Conservation (phyloP, 2,329 filamentous ascomycete genomes). For the Apiospora malaysiana region DNA sequence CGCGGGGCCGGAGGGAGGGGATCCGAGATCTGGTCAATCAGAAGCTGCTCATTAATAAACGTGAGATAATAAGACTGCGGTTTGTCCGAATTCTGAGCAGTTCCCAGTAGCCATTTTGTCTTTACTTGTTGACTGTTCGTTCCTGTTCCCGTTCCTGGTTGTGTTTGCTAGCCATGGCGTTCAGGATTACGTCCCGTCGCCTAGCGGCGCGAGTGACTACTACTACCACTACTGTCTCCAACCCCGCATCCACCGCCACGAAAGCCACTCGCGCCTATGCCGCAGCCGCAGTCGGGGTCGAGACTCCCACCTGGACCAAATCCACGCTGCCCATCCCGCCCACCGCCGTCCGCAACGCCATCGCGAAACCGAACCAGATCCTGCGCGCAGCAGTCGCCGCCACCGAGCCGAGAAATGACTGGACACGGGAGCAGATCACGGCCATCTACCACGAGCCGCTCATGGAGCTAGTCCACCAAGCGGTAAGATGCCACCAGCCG, state of each 20-base stretch:
- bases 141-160: background rate
- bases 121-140: background rate
- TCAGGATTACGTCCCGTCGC: background rate
- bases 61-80: background rate
- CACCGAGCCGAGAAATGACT: constrained; percentile 69
- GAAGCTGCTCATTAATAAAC: background rate
- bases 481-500: constrained; percentile 56
- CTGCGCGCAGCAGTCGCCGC: constrained; percentile 63
- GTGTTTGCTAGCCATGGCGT: background rate
- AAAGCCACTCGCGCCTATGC: constrained; percentile 15
- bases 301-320: background rate
- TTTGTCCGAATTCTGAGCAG: background rate
- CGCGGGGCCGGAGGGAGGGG: background rate
- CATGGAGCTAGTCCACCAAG: constrained; percentile 77
- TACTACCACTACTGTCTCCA: background rate
- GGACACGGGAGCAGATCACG: constrained; percentile 82
- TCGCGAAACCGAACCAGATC: constrained; percentile 33
- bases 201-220: background rate
- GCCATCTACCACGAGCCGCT: constrained; percentile 83
- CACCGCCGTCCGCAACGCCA: background rate
- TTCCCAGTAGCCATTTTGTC: background rate
- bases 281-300: constrained; percentile 6
- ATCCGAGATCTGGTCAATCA: background rate
- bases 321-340: constrained; percentile 5
- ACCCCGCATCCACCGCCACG: background rate